phyloP scores from a whole-genome alignment of 208 protist species.

The Lotmaria passim region DNA sequence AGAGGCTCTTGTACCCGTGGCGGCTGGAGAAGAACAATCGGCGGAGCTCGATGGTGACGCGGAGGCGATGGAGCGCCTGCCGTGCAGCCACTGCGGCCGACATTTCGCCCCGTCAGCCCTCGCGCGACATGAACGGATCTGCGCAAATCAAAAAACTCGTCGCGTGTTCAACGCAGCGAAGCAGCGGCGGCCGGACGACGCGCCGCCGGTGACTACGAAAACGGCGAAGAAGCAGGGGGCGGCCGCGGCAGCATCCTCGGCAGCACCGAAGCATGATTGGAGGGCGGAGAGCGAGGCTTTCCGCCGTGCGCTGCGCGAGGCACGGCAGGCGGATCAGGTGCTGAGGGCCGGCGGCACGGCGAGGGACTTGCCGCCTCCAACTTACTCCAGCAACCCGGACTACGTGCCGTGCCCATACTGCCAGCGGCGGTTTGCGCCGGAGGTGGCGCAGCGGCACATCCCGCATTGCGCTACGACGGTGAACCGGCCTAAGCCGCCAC shows the following conservation, averaged over 20 bases:
- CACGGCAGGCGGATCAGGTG: conserved; percentile 75
- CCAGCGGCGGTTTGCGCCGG: conserved; percentile 77
- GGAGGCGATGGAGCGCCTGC: conserved; percentile 29
- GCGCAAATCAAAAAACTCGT: conserved; percentile 57
- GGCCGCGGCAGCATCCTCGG: not conserved
- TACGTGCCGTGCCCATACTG: conserved; percentile 91
- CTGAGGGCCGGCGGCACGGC: conserved; percentile 75
- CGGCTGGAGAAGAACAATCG: not conserved
- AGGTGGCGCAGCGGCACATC: conserved; percentile 88
- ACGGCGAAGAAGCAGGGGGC: conserved; percentile 3
- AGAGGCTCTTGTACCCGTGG: not conserved
- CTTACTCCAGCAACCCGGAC: conserved; percentile 85
- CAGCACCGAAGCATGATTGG: conserved; percentile 77
- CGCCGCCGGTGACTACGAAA: not conserved
- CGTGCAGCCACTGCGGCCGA: conserved; percentile 80
- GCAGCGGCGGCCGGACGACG: conserved; percentile 47
- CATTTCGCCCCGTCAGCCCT: conserved; percentile 77
- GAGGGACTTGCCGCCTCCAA: conserved; percentile 85
- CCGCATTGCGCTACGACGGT: conserved; percentile 82
- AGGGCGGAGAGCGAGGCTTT: conserved; percentile 84
- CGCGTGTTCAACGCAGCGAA: conserved; percentile 83
- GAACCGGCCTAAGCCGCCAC: conserved; percentile 85
- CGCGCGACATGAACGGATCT: conserved; percentile 72
- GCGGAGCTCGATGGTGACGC: not conserved
- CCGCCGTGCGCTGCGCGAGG: conserved; percentile 73